Percentiles rank a stretch among this genome's conserved stretches.
Evolutionary conservation across 2,329 filamentous ascomycete species (phyloP).

Genomic region (Zarea fungicola): DNA sequence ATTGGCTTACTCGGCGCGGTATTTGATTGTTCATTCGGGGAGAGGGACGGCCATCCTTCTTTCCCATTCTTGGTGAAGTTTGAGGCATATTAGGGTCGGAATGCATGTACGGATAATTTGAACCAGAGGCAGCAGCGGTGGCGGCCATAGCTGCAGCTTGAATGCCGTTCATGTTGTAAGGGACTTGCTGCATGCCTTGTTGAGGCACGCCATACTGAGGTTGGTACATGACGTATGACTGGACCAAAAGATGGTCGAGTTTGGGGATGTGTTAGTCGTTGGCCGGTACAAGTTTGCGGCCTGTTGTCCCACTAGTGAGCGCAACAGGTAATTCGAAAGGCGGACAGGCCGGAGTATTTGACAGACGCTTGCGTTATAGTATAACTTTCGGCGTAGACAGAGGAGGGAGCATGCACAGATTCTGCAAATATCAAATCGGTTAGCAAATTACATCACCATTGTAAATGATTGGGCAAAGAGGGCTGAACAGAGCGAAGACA

Average conservation of each 20-base stretch:
- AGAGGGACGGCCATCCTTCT: constrained; percentile 67
- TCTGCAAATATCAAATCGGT: constrained; percentile 7
- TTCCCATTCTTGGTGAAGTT: constrained; percentile 73
- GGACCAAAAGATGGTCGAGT: constrained; percentile 16
- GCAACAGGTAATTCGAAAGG: constrained; percentile 12
- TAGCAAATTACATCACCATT: constrained; percentile 9
- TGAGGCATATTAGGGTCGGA: constrained; percentile 63
- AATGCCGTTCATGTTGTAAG: constrained; percentile 73
- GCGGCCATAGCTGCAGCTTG: constrained; percentile 90
- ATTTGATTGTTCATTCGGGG: constrained; percentile 66
- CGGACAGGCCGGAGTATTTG: constrained; percentile 9
- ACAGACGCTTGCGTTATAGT: background rate
- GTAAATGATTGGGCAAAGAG: constrained; percentile 3
- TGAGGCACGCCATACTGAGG: constrained; percentile 70
- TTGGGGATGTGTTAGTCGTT: constrained; percentile 21
- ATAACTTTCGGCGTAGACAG: background rate
- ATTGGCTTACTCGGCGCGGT: constrained; percentile 69
- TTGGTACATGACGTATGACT: constrained; percentile 59
- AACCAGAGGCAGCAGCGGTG: constrained; percentile 84
- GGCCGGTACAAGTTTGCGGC: background rate
- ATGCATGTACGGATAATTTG: constrained; percentile 66
- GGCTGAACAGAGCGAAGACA: background rate
- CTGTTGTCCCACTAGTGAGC: constrained; percentile 4
- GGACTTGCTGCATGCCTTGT: constrained; percentile 59
- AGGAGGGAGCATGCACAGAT: background rate